Evolutionary conservation across 257 asterid species (phyloP).

Genomic region (Pogostemon cablin): DNA sequence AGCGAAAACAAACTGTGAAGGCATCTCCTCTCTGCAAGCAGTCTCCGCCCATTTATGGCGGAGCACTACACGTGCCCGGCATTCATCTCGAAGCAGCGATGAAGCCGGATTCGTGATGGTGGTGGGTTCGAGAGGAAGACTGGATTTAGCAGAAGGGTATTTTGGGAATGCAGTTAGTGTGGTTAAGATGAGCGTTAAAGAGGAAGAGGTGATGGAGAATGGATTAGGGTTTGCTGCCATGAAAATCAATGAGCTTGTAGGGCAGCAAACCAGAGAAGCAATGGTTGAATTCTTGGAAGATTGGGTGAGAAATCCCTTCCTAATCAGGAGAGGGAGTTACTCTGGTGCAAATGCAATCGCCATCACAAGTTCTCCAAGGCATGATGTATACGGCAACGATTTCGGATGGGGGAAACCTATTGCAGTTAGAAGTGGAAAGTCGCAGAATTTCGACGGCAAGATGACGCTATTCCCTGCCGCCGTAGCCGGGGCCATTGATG

Average conservation of each 20-base stretch:
- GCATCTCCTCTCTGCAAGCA: slow-evolving; percentile 51
- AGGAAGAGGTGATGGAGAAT: slow-evolving; percentile 2
- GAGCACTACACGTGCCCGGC: slow-evolving; percentile 10
- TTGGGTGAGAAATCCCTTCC: slow-evolving; percentile 20
- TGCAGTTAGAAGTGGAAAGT: slow-evolving; percentile 47
- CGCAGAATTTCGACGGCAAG: slow-evolving; percentile 44
- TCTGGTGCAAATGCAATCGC: not conserved
- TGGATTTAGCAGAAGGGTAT: slow-evolving; percentile 26
- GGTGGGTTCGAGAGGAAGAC: slow-evolving; percentile 4
- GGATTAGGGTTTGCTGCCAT: slow-evolving; percentile 40
- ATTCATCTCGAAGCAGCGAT: not conserved
- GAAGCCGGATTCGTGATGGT: not conserved
- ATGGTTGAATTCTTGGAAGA: not conserved
- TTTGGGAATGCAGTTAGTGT: slow-evolving; percentile 42
- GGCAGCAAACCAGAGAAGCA: slow-evolving; percentile 33
- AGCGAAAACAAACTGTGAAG: slow-evolving; percentile 39
- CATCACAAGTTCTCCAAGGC: slow-evolving; percentile 51
- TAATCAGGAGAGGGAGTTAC: not conserved
- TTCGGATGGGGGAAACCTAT: slow-evolving; percentile 62
- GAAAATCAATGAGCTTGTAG: slow-evolving; percentile 34
- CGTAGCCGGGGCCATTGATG: slow-evolving; percentile 48
- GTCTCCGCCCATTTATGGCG: slow-evolving; percentile 45
- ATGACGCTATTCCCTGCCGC: slow-evolving; percentile 42
- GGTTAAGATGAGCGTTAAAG: not conserved
- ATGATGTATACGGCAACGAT: slow-evolving; percentile 49